Conservation (phyloP, 2,329 filamentous ascomycete species). For the Colletotrichum cuscutae region DNA sequence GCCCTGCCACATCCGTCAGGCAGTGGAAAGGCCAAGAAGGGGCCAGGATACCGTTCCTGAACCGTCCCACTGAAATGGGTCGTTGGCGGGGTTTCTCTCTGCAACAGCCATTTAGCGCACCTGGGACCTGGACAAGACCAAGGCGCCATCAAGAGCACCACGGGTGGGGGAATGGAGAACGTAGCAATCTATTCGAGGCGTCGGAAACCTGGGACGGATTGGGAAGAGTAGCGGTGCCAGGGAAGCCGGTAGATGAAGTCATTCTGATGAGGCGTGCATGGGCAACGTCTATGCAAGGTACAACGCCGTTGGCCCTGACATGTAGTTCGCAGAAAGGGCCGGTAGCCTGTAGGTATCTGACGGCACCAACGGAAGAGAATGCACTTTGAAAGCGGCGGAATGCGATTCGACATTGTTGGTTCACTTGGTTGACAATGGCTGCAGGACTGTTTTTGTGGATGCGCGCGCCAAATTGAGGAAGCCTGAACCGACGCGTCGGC, state of each 20-base stretch:
- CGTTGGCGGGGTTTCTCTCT: constrained; percentile 11
- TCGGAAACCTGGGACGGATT: constrained; percentile 32
- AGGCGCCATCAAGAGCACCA: constrained; percentile 7
- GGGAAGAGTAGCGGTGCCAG: neutral
- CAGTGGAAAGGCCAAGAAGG: constrained; percentile 5
- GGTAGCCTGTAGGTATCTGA: neutral
- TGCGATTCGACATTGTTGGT: neutral
- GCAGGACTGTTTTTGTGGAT: neutral
- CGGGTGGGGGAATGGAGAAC: constrained; percentile 21
- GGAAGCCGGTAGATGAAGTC: constrained; percentile 19
- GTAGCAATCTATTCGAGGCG: constrained; percentile 33
- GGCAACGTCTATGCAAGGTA: constrained; percentile 17
- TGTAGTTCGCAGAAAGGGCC: neutral
- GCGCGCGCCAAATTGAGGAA: constrained; percentile 21
- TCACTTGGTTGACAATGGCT: neutral
- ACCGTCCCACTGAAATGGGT: constrained; percentile 32
- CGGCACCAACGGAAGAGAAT: neutral
- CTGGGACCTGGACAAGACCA: neutral
- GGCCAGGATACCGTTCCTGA: constrained; percentile 27
- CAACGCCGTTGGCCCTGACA: neutral
- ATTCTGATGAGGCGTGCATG: constrained; percentile 12
- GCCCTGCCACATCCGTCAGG: constrained; percentile 15
- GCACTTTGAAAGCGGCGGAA: neutral
- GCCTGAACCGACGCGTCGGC: constrained; percentile 18
- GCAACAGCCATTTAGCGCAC: constrained; percentile 19